Evolutionary conservation across 2,329 filamentous ascomycete genomes (phyloP).

Genomic region (Xylariaceae sp.): DNA sequence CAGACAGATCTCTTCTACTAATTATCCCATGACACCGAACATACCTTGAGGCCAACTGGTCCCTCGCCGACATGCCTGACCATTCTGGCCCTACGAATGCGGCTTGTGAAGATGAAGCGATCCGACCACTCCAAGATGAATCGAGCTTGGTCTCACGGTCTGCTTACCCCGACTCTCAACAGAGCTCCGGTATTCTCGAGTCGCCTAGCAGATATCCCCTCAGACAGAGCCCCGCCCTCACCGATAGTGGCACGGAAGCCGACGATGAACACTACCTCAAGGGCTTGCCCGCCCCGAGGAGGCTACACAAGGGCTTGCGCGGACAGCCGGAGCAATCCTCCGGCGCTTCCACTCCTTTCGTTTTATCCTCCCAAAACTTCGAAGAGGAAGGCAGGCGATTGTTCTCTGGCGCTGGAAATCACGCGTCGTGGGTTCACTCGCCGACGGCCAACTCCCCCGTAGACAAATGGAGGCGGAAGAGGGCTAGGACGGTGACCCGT

Average conservation of each 20-base stretch:
- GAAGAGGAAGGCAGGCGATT: slow-evolving; percentile 38
- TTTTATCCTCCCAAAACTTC: slow-evolving; percentile 41
- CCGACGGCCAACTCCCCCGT: slow-evolving; percentile 25
- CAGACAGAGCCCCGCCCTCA: slow-evolving; percentile 57
- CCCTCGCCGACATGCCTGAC: slow-evolving; percentile 44
- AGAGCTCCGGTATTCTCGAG: slow-evolving; percentile 50
- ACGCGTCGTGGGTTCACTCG: slow-evolving; percentile 12
- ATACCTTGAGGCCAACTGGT: slow-evolving; percentile 21
- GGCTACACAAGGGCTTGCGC: slow-evolving; percentile 72
- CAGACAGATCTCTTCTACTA: neutral
- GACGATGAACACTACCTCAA: slow-evolving; percentile 90
- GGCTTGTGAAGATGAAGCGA: slow-evolving; percentile 24
- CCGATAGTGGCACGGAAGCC: slow-evolving; percentile 90
- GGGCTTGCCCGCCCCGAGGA: slow-evolving; percentile 75
- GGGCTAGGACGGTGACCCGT: slow-evolving; percentile 48
- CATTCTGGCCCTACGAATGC: slow-evolving; percentile 36
- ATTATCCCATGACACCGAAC: slow-evolving; percentile 21
- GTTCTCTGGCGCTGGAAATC: slow-evolving; percentile 22
- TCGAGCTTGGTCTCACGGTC: slow-evolving; percentile 54
- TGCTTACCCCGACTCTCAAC: slow-evolving; percentile 63
- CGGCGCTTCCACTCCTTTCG: slow-evolving; percentile 49
- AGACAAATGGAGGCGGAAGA: slow-evolving; percentile 40
- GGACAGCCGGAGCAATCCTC: slow-evolving; percentile 52
- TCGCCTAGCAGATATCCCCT: slow-evolving; percentile 42
- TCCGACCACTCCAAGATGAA: slow-evolving; percentile 33